A percentile compares a stretch with the other conserved stretches of the same genome.
These are phyloP conservation scores for Epichloe glyceriae DNA, from an alignment of 2,329 filamentous ascomycete genomes.

Conservation along the genomic window DNA sequence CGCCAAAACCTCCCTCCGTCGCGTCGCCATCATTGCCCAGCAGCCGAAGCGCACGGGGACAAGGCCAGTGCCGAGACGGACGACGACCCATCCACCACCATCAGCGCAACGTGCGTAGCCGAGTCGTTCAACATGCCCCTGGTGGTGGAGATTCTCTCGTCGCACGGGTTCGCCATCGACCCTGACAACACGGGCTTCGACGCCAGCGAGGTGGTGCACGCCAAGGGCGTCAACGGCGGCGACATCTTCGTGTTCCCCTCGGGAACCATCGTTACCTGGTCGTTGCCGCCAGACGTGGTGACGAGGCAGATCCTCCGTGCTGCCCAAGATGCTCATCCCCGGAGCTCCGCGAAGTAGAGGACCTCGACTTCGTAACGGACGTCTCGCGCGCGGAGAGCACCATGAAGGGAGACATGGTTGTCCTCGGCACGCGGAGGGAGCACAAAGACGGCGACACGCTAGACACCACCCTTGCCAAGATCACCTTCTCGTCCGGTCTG, in stretches of 20 bases:
- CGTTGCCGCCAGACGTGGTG: slow-evolving; percentile 63
- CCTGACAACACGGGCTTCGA: slow-evolving; percentile 50
- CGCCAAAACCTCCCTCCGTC: slow-evolving; percentile 62
- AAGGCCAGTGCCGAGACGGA: slow-evolving; percentile 11
- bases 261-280: slow-evolving; percentile 88
- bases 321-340: slow-evolving; percentile 61
- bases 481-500: slow-evolving; percentile 89
- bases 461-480: slow-evolving; percentile 69
- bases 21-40: slow-evolving; percentile 79
- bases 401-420: slow-evolving; percentile 78
- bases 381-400: slow-evolving; percentile 56
- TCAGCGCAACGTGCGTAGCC: slow-evolving; percentile 49
- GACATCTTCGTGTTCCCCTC: slow-evolving; percentile 96
- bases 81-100: slow-evolving; percentile 28
- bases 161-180: slow-evolving; percentile 48
- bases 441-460: slow-evolving; percentile 29
- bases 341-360: slow-evolving; percentile 65
- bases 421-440: slow-evolving; percentile 63
- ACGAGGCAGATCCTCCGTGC: slow-evolving; percentile 63
- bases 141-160: slow-evolving; percentile 43
- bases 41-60: slow-evolving; percentile 28
- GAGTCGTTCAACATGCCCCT: slow-evolving; percentile 51
- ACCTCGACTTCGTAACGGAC: slow-evolving; percentile 78
- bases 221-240: slow-evolving; percentile 49
- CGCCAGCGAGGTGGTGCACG: slow-evolving; percentile 49